A percentile compares a stretch with the other conserved stretches of the same genome.
Evolutionary conservation across 208 protist genomes (phyloP).

Genomic region (Crithidia fasciculata): DNA sequence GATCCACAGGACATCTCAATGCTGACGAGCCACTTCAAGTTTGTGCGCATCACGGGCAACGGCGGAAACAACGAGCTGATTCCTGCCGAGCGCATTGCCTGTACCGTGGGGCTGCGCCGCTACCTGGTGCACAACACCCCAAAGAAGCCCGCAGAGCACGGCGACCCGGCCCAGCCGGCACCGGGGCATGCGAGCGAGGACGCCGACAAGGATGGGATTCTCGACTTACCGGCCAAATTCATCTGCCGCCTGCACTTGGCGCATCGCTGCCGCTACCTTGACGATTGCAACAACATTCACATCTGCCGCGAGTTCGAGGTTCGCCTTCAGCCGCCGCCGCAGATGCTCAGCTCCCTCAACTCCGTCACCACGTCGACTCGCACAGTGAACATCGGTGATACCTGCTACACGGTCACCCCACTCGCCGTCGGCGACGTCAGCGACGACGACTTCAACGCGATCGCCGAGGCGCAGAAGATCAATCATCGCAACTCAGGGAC

Average conservation of each 20-base stretch:
- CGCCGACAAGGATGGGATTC: slow-evolving; percentile 35
- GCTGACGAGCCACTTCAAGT: slow-evolving; percentile 69
- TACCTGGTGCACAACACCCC: slow-evolving; percentile 80
- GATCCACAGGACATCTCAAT: slow-evolving; percentile 81
- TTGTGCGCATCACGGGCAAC: slow-evolving; percentile 74
- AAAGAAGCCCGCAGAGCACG: slow-evolving; percentile 36
- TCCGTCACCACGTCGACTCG: slow-evolving; percentile 56
- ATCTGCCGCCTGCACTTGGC: slow-evolving; percentile 89
- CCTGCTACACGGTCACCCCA: slow-evolving; percentile 69
- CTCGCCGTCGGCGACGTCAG: slow-evolving; percentile 73
- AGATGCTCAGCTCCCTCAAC: slow-evolving; percentile 58
- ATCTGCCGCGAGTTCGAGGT: slow-evolving; percentile 88
- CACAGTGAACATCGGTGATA: slow-evolving; percentile 76
- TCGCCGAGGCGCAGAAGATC: slow-evolving; percentile 64
- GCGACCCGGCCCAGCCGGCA: background rate
- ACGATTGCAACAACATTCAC: slow-evolving; percentile 94
- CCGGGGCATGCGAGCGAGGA: slow-evolving; percentile 29
- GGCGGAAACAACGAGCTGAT: slow-evolving; percentile 73
- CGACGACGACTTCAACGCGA: slow-evolving; percentile 72
- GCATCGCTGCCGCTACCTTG: slow-evolving; percentile 88
- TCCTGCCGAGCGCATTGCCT: slow-evolving; percentile 72
- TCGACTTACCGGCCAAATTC: slow-evolving; percentile 82
- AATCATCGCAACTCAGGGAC: slow-evolving; percentile 28
- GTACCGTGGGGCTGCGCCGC: slow-evolving; percentile 82
- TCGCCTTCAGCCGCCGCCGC: slow-evolving; percentile 74